A percentile compares a stretch with the other conserved stretches of the same genome.
phyloP scores from a whole-genome alignment of 1,284 basidiomycete genomes.

The Ustilago trichophora region DNA sequence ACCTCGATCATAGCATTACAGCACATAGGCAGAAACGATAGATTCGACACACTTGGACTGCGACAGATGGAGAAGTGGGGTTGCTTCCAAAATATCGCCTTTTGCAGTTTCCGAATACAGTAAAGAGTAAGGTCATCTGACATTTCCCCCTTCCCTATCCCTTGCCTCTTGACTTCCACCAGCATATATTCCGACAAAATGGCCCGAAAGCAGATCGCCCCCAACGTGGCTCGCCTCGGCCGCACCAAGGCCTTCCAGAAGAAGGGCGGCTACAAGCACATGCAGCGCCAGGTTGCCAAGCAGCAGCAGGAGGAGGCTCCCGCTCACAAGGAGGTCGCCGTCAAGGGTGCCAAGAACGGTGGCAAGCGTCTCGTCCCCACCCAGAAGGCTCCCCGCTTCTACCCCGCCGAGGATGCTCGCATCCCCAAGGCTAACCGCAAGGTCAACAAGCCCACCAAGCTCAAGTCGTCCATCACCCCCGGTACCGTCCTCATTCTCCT shows the following conservation, averaged over 20 bases:
- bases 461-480: constrained; percentile 89
- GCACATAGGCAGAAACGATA: too few species aligned
- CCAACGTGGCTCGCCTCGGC: constrained; percentile 80
- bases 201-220: constrained; percentile 88
- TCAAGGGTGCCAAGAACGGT: constrained; percentile 92
- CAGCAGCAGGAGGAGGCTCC: constrained; percentile 71
- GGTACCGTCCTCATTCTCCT: constrained; percentile 96
- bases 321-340: constrained; percentile 77
- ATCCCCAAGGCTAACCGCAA: constrained; percentile 91
- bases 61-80: too few species aligned
- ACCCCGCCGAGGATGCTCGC: constrained; percentile 93
- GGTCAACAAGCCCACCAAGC: constrained; percentile 74
- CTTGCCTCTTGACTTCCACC: constrained; percentile 3
- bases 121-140: constrained; percentile 16
- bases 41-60: too few species aligned
- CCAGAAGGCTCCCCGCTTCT: constrained; percentile 89
- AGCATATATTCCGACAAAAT: constrained; percentile 70
- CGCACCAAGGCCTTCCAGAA: constrained; percentile 74
- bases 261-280: constrained; percentile 81
- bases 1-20: too few species aligned
- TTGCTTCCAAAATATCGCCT: too few species aligned
- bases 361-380: constrained; percentile 85
- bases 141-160: background rate
- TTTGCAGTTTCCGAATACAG: too few species aligned
- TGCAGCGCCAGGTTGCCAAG: constrained; percentile 73